These are phyloP conservation scores for Magnaporthiopsis rhizophila DNA, from an alignment of 2,329 filamentous ascomycete species.

Conservation along the genomic window DNA sequence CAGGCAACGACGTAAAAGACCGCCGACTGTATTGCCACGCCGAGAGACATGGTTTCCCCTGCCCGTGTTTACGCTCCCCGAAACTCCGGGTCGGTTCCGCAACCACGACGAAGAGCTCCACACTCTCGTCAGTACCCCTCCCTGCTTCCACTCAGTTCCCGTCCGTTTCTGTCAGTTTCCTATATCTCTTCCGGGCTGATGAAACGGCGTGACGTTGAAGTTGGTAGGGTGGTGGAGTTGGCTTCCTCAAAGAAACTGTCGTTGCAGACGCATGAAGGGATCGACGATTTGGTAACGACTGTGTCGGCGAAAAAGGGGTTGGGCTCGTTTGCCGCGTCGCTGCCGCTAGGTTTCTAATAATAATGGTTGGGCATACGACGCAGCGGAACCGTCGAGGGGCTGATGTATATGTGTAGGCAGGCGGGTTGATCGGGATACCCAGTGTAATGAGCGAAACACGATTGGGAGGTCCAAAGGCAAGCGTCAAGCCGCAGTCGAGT, in stretches of 20 bases:
- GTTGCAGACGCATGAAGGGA: not conserved
- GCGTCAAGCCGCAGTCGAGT: not conserved
- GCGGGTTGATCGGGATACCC: no score
- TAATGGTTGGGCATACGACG: not conserved
- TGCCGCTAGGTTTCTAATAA: not conserved
- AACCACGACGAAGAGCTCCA: not conserved
- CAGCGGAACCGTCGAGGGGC: not conserved
- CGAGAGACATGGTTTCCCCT: conserved; percentile 37
- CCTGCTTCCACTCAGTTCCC: not conserved
- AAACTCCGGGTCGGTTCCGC: not conserved
- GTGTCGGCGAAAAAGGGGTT: not conserved
- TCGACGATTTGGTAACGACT: not conserved
- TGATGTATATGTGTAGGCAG: not conserved
- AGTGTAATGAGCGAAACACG: not conserved
- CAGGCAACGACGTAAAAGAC: conserved; percentile 73
- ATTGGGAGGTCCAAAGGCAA: not conserved
- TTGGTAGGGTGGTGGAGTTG: not conserved
- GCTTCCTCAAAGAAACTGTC: not conserved
- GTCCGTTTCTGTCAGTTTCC: not conserved
- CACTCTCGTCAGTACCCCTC: not conserved
- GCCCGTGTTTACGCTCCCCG: not conserved
- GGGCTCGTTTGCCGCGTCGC: not conserved
- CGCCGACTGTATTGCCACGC: conserved; percentile 62
- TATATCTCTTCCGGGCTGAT: not conserved
- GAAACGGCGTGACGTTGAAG: not conserved